These are phyloP conservation scores for Cyclotella sp. DNA, from an alignment of 108 stramenopile genomes.

Conservation along the genomic window DNA sequence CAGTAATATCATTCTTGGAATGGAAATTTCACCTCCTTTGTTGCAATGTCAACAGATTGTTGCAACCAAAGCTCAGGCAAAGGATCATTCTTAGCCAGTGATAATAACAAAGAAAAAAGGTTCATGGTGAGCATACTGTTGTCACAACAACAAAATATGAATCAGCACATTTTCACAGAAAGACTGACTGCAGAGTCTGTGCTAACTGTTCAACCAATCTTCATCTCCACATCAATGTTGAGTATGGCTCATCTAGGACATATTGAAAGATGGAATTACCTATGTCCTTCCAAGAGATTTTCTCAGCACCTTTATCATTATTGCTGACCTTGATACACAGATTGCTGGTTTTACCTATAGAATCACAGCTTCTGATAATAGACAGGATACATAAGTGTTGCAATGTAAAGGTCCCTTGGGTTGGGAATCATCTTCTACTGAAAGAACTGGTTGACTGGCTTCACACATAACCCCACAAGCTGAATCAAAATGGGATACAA, in stretches of 20 bases:
- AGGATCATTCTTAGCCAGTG: slow-evolving; percentile 96
- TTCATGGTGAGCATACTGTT: slow-evolving; percentile 98
- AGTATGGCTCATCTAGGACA: slow-evolving; percentile 97
- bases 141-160: slow-evolving; percentile 99
- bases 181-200: slow-evolving; percentile 98
- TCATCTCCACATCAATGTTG: slow-evolving; percentile 97
- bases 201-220: slow-evolving; percentile 98
- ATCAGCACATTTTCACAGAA: slow-evolving; percentile 95
- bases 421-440: slow-evolving; percentile 95
- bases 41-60: slow-evolving; percentile 99
- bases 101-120: slow-evolving; percentile 98
- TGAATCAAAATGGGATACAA: slow-evolving; percentile 92
- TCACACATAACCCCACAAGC: slow-evolving; percentile 98
- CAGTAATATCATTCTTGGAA: slow-evolving; percentile 98
- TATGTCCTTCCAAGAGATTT: slow-evolving; percentile 99
- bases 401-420: slow-evolving; percentile 97
- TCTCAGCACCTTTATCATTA: slow-evolving; percentile 95
- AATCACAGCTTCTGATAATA: slow-evolving; percentile 94
- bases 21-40: slow-evolving; percentile 99
- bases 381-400: slow-evolving; percentile 96
- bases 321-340: slow-evolving; percentile 96
- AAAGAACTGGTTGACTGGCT: slow-evolving; percentile 98
- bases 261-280: slow-evolving; percentile 95
- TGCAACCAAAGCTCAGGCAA: slow-evolving; percentile 98
- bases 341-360: slow-evolving; percentile 98